These are phyloP conservation scores for Roridomyces roridus DNA, from an alignment of 768 basidiomycete genomes.

Conservation along the genomic window DNA sequence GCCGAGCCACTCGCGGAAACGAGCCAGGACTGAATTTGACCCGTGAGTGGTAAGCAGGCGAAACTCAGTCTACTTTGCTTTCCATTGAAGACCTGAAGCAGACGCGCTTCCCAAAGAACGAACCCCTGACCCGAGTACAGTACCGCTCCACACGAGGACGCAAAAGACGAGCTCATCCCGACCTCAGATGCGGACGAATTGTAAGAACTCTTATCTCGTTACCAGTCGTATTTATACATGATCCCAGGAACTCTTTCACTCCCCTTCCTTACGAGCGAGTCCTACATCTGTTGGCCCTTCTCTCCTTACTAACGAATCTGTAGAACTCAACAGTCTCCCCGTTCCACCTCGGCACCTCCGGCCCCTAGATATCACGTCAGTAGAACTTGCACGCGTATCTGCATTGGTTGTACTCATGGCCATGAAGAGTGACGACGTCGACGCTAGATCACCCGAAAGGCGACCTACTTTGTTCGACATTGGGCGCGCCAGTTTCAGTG, in stretches of 20 bases:
- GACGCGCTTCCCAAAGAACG: too few relatives aligned
- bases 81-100: background rate
- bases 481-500: background rate
- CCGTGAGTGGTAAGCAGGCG: slow-evolving; percentile 14
- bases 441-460: background rate
- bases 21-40: background rate
- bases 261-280: background rate
- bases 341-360: background rate
- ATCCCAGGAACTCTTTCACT: background rate
- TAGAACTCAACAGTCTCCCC: background rate
- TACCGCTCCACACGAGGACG: too few relatives aligned
- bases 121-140: too few relatives aligned
- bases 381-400: background rate
- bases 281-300: too few relatives aligned
- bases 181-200: background rate
- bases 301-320: background rate
- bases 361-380: background rate
- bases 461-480: background rate
- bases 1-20: slow-evolving; percentile 3
- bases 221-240: too few relatives aligned
- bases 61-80: background rate
- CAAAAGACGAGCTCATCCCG: too few relatives aligned
- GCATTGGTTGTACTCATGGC: too few relatives aligned
- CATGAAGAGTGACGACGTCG: background rate
- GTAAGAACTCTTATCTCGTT: too few relatives aligned